Base-by-base conservation (phyloP, 2,329 filamentous ascomycete genomes). In the Pseudopithomyces maydicus region DNA sequence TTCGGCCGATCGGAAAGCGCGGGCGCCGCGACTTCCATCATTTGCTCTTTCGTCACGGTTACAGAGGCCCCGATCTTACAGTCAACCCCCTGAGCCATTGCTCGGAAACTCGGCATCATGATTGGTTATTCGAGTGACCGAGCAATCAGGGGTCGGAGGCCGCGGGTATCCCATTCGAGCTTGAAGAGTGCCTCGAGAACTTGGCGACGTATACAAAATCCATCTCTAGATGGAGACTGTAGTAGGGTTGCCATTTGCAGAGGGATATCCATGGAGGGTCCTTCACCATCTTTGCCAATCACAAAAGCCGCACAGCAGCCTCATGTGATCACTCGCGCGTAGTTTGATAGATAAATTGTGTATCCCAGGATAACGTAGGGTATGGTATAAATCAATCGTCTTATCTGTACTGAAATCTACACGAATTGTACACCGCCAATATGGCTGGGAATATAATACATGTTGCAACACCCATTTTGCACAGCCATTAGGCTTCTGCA, bases 401-500 rank as follows among this genome's bases (percentile, higher is more conserved):
- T 38, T 23, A 33, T 38, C 32, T 7, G 12, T 22, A 47, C 20
- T 26, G 44, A 48, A 48, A 23, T 39, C 19, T 48, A 51, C 48
- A 43, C 23, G 49, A 22, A 43, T 35, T 52, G 38, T 44, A 52
- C 49, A 52, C 47, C 22, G 47, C 35, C 35, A 39, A 14, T 15
- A 22, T 29, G 47, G 47, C 23, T 15, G 47, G 22, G 23, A 50
- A 50, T 50, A 50, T 35, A 50, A 22, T 50, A 51, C 48, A 51
- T 43, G 42, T 35, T 45, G 7, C 26, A 19, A 45, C 36, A 22
- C n/a, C 29, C 8, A 36, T n/a, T 41, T 42, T 52, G 43, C 12
- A 52, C n/a, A 35, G 10, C n/a, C 20, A 42, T 56, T 33, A 68
- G 11, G 61, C 57, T 2, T 50, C 35, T 8, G 61, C 65, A 11